A percentile compares a stretch with the other conserved stretches of the same genome.
phyloP scores from a whole-genome alignment of 495 filamentous ascomycete genomes.

The Podospora anserina region DNA sequence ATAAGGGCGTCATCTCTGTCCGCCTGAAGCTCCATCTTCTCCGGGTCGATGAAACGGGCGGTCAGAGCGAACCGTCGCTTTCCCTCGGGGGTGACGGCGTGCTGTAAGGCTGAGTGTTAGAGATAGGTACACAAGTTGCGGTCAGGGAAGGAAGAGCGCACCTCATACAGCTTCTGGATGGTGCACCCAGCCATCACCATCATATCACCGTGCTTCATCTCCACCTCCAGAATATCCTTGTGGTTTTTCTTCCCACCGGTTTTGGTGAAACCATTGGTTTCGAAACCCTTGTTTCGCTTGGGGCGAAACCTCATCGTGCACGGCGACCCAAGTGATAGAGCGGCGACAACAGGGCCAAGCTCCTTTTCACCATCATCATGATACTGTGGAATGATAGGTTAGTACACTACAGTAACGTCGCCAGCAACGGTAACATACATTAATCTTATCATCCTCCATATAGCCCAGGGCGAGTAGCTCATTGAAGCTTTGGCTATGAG shows the following conservation, averaged over 20 bases:
- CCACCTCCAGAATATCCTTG: constrained; percentile 33
- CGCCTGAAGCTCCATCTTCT: constrained; percentile 34
- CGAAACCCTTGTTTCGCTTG: constrained; percentile 56
- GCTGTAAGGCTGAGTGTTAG: constrained; percentile 46
- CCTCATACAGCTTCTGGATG: constrained; percentile 73
- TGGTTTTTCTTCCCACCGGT: constrained; percentile 7
- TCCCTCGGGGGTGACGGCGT: constrained; percentile 55
- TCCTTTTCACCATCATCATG: constrained; percentile 82
- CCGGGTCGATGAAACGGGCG: constrained; percentile 50
- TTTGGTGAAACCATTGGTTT: constrained; percentile 11
- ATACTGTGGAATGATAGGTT: constrained; percentile 49
- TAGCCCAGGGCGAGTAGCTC: constrained; percentile 76
- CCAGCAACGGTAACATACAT: constrained; percentile 46
- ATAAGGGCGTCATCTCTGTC: constrained; percentile 28
- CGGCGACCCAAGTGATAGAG: constrained; percentile 67
- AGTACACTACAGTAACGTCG: constrained; percentile 27
- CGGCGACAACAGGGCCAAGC: constrained; percentile 72
- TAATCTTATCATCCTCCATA: constrained; percentile 64
- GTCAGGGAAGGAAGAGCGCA: constrained; percentile 34
- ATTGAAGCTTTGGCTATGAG: constrained; percentile 55
- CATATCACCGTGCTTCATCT: constrained; percentile 72
- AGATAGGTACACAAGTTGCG: not conserved
- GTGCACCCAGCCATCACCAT: constrained; percentile 74
- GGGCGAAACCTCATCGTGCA: constrained; percentile 68
- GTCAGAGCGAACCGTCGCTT: constrained; percentile 67